A percentile compares a stretch with the other conserved stretches of the same genome.
Conservation (phyloP, 2,329 filamentous ascomycete species). For the Claviceps cyperi region DNA sequence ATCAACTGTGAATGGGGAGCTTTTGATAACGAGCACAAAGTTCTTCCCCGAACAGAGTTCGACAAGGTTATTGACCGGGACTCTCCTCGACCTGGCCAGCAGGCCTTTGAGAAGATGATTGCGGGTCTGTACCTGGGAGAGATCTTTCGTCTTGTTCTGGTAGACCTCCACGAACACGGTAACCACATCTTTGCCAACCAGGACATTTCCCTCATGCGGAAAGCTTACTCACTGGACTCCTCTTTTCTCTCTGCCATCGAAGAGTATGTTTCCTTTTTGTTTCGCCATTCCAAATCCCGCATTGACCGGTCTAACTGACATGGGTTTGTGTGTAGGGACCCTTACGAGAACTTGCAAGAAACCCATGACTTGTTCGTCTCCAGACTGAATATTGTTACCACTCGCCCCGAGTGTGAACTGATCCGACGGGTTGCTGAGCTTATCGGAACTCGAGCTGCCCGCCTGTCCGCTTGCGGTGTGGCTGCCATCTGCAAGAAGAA, state of each 20-base stretch:
- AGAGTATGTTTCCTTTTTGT: slow-evolving; percentile 39
- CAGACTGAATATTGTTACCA: slow-evolving; percentile 57
- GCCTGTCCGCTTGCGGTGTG: slow-evolving; percentile 86
- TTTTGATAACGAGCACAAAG: slow-evolving; percentile 85
- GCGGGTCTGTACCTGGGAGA: slow-evolving; percentile 89
- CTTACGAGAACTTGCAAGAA: slow-evolving; percentile 88
- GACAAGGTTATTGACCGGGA: slow-evolving; percentile 80
- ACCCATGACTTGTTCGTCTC: slow-evolving; percentile 69
- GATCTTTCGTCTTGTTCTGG: slow-evolving; percentile 75
- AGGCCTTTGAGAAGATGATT: slow-evolving; percentile 97
- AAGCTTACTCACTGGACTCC: slow-evolving; percentile 78
- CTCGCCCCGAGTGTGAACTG: slow-evolving; percentile 71
- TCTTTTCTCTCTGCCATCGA: slow-evolving; percentile 90
- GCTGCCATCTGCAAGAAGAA: slow-evolving; percentile 97
- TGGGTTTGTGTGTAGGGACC: slow-evolving; percentile 45
- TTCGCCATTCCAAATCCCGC: not conserved
- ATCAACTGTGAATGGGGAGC: slow-evolving; percentile 98
- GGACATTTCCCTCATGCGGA: slow-evolving; percentile 65
- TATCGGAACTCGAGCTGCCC: slow-evolving; percentile 86
- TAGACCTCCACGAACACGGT: slow-evolving; percentile 72
- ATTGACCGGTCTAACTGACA: not conserved
- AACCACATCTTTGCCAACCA: slow-evolving; percentile 72
- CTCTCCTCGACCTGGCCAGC: slow-evolving; percentile 83
- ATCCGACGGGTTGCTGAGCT: slow-evolving; percentile 80
- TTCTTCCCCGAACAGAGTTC: slow-evolving; percentile 74